A percentile compares a stretch with the other conserved stretches of the same genome.
Evolutionary conservation across 768 basidiomycete species (phyloP).

Genomic region (Dictyophora rubrovolvata): DNA sequence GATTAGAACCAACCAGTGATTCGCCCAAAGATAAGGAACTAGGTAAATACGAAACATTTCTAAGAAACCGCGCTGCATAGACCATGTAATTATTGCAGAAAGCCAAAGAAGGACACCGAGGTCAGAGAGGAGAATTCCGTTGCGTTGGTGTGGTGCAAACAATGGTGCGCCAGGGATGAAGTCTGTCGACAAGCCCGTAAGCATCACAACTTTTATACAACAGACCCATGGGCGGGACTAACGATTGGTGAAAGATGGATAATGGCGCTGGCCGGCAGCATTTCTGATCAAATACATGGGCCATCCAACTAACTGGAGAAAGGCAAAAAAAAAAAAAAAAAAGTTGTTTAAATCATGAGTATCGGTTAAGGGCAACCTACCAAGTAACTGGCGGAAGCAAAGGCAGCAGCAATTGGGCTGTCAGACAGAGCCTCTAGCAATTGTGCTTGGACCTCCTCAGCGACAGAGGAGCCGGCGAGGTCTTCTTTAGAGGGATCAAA

Average conservation of each 20-base stretch:
- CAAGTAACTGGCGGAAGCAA: slow-evolving; percentile 47
- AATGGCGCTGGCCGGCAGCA: slow-evolving; percentile 74
- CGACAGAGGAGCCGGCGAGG: slow-evolving; percentile 50
- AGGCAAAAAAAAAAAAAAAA: neutral
- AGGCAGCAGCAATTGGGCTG: slow-evolving; percentile 66
- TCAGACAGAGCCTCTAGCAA: slow-evolving; percentile 84
- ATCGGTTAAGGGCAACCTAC: slow-evolving; percentile 26
- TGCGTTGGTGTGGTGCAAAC: slow-evolving; percentile 73
- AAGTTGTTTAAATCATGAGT: neutral
- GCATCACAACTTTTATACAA: neutral
- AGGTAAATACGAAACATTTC: slow-evolving; percentile 73
- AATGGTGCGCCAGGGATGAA: slow-evolving; percentile 71
- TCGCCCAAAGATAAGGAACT: slow-evolving; percentile 86
- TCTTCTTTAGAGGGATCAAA: slow-evolving; percentile 64
- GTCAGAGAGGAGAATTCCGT: slow-evolving; percentile 73
- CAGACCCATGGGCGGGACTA: slow-evolving; percentile 24
- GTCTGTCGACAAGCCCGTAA: slow-evolving; percentile 31
- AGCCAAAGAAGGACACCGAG: slow-evolving; percentile 73
- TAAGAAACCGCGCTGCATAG: slow-evolving; percentile 52
- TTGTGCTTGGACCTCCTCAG: slow-evolving; percentile 58
- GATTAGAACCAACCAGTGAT: slow-evolving; percentile 94
- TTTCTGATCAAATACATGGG: slow-evolving; percentile 74
- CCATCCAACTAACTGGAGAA: slow-evolving; percentile 68
- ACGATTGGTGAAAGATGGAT: slow-evolving; percentile 77
- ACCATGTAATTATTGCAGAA: slow-evolving; percentile 42